Evolutionary conservation across 306 rosid species (phyloP).

Genomic region (Fragaria nilgerrensis): DNA sequence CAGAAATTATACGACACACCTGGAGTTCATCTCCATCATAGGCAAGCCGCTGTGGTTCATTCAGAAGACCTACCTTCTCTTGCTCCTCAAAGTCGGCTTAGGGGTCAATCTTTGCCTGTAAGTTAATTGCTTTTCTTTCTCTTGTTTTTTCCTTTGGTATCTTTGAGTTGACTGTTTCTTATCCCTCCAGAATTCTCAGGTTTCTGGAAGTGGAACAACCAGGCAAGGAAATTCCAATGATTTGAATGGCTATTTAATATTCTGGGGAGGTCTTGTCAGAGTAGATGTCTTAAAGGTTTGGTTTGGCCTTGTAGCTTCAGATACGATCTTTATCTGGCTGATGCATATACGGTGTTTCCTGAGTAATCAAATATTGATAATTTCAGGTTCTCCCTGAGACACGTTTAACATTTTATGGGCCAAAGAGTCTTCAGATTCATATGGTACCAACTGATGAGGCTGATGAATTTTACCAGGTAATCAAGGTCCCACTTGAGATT

Average conservation of each 20-base stretch:
- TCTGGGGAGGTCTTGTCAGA: constrained; percentile 98
- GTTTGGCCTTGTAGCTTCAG: constrained; percentile 17
- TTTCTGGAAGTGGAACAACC: constrained; percentile 30
- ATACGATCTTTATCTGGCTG: not conserved
- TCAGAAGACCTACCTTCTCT: constrained; percentile 81
- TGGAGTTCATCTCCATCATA: constrained; percentile 95
- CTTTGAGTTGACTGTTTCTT: constrained; percentile 19
- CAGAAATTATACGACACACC: constrained; percentile 93
- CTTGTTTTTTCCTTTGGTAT: not conserved
- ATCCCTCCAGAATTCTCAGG: constrained; percentile 40
- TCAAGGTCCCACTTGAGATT: not conserved
- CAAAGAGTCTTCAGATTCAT: constrained; percentile 61
- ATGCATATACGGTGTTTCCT: constrained; percentile 13
- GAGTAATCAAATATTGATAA: constrained; percentile 23
- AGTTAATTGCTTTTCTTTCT: constrained; percentile 22
- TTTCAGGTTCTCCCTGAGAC: constrained; percentile 82
- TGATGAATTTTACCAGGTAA: constrained; percentile 83
- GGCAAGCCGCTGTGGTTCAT: constrained; percentile 87
- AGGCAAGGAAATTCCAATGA: constrained; percentile 32
- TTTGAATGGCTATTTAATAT: constrained; percentile 67
- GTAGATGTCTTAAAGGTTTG: constrained; percentile 80
- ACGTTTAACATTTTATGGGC: constrained; percentile 82
- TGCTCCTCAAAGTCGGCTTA: constrained; percentile 89
- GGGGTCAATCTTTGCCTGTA: constrained; percentile 77
- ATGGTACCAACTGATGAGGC: constrained; percentile 68